Evolutionary conservation across 768 basidiomycete species (phyloP).

Genomic region (Dentipellis sp.): DNA sequence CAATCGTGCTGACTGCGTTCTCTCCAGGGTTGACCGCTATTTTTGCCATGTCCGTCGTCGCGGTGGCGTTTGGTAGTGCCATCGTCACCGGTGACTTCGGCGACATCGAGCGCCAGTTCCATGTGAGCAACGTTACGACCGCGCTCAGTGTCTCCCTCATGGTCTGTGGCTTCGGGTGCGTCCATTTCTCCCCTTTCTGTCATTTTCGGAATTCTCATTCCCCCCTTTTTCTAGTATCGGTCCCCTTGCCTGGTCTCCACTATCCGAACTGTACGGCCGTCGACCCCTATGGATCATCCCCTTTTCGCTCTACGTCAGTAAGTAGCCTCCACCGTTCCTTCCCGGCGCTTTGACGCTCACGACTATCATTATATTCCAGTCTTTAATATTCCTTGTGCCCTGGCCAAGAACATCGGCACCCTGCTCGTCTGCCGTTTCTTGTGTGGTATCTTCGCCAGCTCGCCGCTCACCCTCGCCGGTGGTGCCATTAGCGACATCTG

Average conservation of each 20-base stretch:
- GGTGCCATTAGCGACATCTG: slow-evolving; percentile 27
- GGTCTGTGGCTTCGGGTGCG: slow-evolving; percentile 28
- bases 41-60: slow-evolving; percentile 23
- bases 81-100: slow-evolving; percentile 29
- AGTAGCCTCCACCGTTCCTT: slow-evolving; percentile 3
- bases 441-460: slow-evolving; percentile 30
- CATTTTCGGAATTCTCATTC: slow-evolving; percentile 9
- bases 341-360: not conserved
- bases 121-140: slow-evolving; percentile 24
- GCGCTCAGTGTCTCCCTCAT: slow-evolving; percentile 27
- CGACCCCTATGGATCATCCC: slow-evolving; percentile 29
- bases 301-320: slow-evolving; percentile 28
- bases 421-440: slow-evolving; percentile 34
- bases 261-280: slow-evolving; percentile 32
- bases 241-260: slow-evolving; percentile 19
- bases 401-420: slow-evolving; percentile 29
- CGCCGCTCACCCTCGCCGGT: slow-evolving; percentile 28
- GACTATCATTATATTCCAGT: slow-evolving; percentile 6
- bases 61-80: slow-evolving; percentile 28
- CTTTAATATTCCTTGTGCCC: slow-evolving; percentile 32
- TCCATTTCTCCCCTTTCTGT: slow-evolving; percentile 19
- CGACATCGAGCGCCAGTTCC: slow-evolving; percentile 24
- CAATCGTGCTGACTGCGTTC: not conserved
- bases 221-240: slow-evolving; percentile 8
- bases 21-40: slow-evolving; percentile 21